Evolutionary conservation across 1,139 yeast species (phyloP).

Genomic region (Yarrowia galli): DNA sequence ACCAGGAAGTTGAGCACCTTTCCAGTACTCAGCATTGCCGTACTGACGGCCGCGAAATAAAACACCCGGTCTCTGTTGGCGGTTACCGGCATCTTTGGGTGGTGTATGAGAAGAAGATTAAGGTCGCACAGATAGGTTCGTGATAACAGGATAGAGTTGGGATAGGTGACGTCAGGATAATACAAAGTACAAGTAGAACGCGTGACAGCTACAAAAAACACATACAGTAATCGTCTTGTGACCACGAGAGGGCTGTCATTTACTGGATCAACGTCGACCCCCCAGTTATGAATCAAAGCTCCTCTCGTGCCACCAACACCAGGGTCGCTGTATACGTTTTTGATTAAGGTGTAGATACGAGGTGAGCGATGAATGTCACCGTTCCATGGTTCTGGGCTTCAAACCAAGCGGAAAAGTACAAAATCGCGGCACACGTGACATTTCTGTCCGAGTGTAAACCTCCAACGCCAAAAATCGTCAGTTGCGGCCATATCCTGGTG

Average conservation of each 20-base stretch:
- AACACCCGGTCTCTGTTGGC: slow-evolving; percentile 31
- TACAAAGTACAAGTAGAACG: too few species aligned
- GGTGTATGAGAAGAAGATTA: slow-evolving; percentile 14
- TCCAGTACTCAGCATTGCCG: slow-evolving; percentile 19
- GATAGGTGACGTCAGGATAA: background rate
- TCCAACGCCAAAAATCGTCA: background rate
- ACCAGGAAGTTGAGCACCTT: slow-evolving; percentile 29
- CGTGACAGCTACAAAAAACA: too few species aligned
- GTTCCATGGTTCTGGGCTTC: too few species aligned
- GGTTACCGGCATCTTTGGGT: slow-evolving; percentile 28
- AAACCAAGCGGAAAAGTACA: too few species aligned
- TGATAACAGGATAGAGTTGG: background rate
- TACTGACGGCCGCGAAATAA: slow-evolving; percentile 17
- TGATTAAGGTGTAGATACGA: too few species aligned
- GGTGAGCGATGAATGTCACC: too few species aligned
- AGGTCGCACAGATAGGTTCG: slow-evolving; percentile 1
- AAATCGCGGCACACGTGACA: background rate
- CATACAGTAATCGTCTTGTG: too few species aligned
- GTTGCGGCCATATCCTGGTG: slow-evolving; percentile 23
- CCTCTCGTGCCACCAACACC: too few species aligned
- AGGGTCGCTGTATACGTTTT: too few species aligned
- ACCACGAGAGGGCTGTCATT: too few species aligned
- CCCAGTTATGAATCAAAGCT: too few species aligned
- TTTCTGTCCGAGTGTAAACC: background rate
- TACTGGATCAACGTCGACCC: too few species aligned